Conservation (phyloP, 2,329 filamentous ascomycete species). For the Blastomyces emzantsi region DNA sequence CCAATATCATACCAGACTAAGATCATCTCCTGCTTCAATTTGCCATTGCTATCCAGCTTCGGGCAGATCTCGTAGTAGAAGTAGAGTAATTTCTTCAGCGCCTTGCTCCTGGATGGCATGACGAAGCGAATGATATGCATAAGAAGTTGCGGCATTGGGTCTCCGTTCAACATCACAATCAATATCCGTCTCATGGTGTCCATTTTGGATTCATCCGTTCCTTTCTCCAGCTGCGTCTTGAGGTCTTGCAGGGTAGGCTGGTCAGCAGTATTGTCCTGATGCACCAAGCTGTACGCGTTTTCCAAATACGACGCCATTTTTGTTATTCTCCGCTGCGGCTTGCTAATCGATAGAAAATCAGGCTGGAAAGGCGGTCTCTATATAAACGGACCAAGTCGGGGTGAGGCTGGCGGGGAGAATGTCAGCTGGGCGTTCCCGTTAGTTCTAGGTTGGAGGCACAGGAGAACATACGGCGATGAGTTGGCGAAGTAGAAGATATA, state of each 20-base stretch:
- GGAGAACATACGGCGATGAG: slow-evolving; percentile 18
- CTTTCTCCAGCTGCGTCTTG: slow-evolving; percentile 87
- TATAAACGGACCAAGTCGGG: slow-evolving; percentile 17
- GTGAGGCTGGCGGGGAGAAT: slow-evolving; percentile 14
- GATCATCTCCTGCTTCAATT: slow-evolving; percentile 99
- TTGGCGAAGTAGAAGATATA: slow-evolving; percentile 16
- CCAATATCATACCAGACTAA: slow-evolving; percentile 67
- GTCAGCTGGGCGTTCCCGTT: slow-evolving; percentile 16
- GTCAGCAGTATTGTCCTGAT: slow-evolving; percentile 94
- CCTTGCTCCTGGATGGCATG: slow-evolving; percentile 96
- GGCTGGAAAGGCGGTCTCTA: slow-evolving; percentile 20
- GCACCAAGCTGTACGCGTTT: slow-evolving; percentile 90
- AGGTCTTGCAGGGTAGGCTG: slow-evolving; percentile 84
- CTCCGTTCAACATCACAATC: slow-evolving; percentile 96
- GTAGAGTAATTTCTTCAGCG: slow-evolving; percentile 95
- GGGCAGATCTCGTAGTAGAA: slow-evolving; percentile 99
- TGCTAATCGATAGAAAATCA: slow-evolving; percentile 12
- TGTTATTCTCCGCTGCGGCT: slow-evolving; percentile 20
- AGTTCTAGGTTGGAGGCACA: neutral
- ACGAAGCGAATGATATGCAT: slow-evolving; percentile 99
- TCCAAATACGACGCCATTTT: slow-evolving; percentile 93
- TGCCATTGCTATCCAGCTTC: slow-evolving; percentile 83
- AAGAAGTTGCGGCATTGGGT: slow-evolving; percentile 86
- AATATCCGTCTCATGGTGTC: slow-evolving; percentile 96
- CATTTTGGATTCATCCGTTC: slow-evolving; percentile 82